Evolutionary conservation across 2,329 filamentous ascomycete species (phyloP).

Genomic region (Aspergillus pseudotamarii): DNA sequence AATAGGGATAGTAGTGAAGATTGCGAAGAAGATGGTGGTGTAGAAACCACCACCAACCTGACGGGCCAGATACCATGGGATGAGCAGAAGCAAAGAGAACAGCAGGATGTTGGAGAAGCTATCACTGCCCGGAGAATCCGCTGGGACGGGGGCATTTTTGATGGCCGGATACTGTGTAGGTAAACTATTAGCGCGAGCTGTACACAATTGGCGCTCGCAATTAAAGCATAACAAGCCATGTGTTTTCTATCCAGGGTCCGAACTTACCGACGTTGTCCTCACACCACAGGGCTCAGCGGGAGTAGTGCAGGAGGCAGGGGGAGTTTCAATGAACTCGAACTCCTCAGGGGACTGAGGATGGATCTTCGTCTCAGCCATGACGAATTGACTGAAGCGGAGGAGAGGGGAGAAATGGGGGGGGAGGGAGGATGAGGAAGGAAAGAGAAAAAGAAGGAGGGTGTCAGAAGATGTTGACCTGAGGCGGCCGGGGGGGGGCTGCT

Average conservation of each 20-base stretch:
- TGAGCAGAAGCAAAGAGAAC: slow-evolving; percentile 66
- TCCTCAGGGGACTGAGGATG: slow-evolving; percentile 51
- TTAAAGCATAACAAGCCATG: neutral
- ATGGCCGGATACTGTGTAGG: slow-evolving; percentile 74
- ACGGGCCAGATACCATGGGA: slow-evolving; percentile 81
- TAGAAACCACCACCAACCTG: slow-evolving; percentile 82
- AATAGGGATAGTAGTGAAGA: slow-evolving; percentile 78
- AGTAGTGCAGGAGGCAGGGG: slow-evolving; percentile 56
- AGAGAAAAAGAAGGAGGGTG: slow-evolving; percentile 13
- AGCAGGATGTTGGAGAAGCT: slow-evolving; percentile 84
- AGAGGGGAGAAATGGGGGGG: slow-evolving; percentile 24
- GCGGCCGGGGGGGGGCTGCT: neutral
- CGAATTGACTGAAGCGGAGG: slow-evolving; percentile 29
- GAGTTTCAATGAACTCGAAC: slow-evolving; percentile 62
- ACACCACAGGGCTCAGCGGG: slow-evolving; percentile 62
- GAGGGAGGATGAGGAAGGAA: slow-evolving; percentile 15
- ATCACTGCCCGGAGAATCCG: slow-evolving; percentile 81
- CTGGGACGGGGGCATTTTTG: slow-evolving; percentile 91
- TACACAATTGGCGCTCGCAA: neutral
- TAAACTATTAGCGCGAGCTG: slow-evolving; percentile 2
- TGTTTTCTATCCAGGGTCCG: neutral
- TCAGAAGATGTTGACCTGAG: slow-evolving; percentile 4
- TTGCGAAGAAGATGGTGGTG: slow-evolving; percentile 82
- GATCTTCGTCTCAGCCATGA: slow-evolving; percentile 41
- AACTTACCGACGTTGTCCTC: slow-evolving; percentile 61